Conservation (phyloP, 352 stramenopile genomes). For the Phytopythium sindhum region DNA sequence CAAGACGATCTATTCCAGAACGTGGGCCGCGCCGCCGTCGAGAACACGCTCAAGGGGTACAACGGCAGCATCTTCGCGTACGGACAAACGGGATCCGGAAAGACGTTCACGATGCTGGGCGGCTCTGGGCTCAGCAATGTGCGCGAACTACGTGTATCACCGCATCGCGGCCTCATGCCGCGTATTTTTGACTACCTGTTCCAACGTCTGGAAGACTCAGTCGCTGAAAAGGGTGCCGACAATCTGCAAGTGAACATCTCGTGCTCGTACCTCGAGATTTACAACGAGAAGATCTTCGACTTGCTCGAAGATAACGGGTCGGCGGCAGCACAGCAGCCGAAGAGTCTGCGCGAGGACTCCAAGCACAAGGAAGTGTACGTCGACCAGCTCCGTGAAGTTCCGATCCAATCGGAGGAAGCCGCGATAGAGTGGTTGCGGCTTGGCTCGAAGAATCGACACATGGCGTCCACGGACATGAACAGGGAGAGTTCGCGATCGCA, state of each 20-base stretch:
- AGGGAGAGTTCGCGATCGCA: constrained; percentile 94
- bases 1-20: constrained; percentile 84
- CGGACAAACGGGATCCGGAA: constrained; percentile 84
- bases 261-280: constrained; percentile 90
- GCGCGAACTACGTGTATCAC: constrained; percentile 45
- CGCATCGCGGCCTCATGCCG: constrained; percentile 71
- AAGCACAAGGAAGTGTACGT: constrained; percentile 78
- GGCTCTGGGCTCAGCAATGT: constrained; percentile 24
- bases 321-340: constrained; percentile 41
- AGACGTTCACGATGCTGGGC: constrained; percentile 89
- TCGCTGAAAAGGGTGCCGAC: constrained; percentile 27
- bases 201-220: constrained; percentile 37
- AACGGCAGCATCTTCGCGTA: constrained; percentile 91
- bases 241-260: constrained; percentile 57
- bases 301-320: constrained; percentile 63
- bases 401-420: constrained; percentile 57
- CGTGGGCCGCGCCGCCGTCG: constrained; percentile 66
- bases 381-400: constrained; percentile 64
- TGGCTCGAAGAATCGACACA: constrained; percentile 88
- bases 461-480: constrained; percentile 97
- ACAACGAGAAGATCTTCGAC: constrained; percentile 90
- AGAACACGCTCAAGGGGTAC: constrained; percentile 82
- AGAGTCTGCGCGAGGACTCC: constrained; percentile 72
- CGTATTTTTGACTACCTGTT: constrained; percentile 87
- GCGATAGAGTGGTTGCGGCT: constrained; percentile 74